Base-by-base conservation (phyloP, 192 early-diverging fungal species). In the Backusella liffmaniae region DNA sequence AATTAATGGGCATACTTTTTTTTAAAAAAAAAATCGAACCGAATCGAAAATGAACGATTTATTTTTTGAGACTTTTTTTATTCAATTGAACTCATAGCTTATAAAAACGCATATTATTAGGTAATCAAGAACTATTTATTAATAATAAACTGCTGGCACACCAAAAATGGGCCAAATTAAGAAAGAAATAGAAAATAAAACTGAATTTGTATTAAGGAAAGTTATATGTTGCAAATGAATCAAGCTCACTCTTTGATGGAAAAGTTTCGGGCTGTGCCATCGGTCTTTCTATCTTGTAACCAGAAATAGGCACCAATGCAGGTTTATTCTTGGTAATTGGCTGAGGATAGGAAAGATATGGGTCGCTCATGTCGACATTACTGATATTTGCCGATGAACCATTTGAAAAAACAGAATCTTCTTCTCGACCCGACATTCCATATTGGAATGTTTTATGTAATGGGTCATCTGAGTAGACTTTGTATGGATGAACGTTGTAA, bases 261-360 rank as follows among this genome's bases (percentile, higher is more conserved):
- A 62, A 62, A 4, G 56, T 3, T 5, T 62, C 56, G 4, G 21
- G 23, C 12, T 62, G 56, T 4, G 10, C 56, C 23, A 29, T 62
- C 21, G 56, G 26, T 8, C 56, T 26, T 29, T 62, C 56, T 29
- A 62, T 62, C 4, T 29, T 62, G 23, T 62, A 62, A 62, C 56
- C 56, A 62, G 56, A 62, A 12, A 62, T 62, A 29, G 56, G 56
- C 9, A 62, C 56, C 12, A 62, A 62, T 41, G n/a, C 65, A 75
- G 35, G 16, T 42, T 37, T 44, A 10, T 59, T 29, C 26, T 62
- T 62, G 23, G 23, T 62, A 62, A 62, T 62, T 16, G 16, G 70
- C 6, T 44, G 41, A 44, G 29, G 42, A n/a, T 30, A 29, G 30
- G 23, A 62, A 62, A 62, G 2, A 62, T 62, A 62, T 10, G 56